Evolutionary conservation across 73 alveolate species (phyloP).

Genomic region (Tetrahymena borealis): DNA sequence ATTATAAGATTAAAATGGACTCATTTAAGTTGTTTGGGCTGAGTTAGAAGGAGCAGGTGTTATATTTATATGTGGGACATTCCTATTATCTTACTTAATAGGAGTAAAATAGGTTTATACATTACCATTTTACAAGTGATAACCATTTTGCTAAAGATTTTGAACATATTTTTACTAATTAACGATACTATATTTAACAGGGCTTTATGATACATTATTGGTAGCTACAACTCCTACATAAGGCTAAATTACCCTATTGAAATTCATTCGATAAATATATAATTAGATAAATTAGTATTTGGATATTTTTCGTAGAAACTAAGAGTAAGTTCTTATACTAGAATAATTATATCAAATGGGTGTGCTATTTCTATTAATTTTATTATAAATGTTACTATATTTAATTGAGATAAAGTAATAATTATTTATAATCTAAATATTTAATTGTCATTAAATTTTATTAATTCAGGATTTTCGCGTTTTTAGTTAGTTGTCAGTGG

Average conservation of each 20-base stretch:
- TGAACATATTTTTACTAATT: neutral
- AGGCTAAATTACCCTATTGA: neutral
- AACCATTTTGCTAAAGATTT: neutral
- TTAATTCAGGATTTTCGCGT: no score
- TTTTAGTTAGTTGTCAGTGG: no score
- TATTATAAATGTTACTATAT: no score
- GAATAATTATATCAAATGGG: no score
- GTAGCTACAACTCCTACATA: neutral
- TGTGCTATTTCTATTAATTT: no score
- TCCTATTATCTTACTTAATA: neutral
- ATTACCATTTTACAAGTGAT: neutral
- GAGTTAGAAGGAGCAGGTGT: neutral
- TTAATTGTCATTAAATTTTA: no score
- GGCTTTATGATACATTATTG: neutral
- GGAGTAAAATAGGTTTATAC: neutral
- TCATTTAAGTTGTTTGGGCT: neutral
- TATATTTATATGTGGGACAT: neutral
- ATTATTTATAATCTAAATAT: no score
- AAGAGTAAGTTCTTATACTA: no score
- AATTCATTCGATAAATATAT: neutral
- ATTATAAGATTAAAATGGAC: neutral
- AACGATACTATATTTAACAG: neutral
- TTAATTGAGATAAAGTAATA: no score
- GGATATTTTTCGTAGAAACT: no score
- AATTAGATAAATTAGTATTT: no score